Evolutionary conservation across 208 protist genomes (phyloP), one percentile per base, ranked within the genome.

Genomic region (Acanthamoeba comandoni): DNA sequence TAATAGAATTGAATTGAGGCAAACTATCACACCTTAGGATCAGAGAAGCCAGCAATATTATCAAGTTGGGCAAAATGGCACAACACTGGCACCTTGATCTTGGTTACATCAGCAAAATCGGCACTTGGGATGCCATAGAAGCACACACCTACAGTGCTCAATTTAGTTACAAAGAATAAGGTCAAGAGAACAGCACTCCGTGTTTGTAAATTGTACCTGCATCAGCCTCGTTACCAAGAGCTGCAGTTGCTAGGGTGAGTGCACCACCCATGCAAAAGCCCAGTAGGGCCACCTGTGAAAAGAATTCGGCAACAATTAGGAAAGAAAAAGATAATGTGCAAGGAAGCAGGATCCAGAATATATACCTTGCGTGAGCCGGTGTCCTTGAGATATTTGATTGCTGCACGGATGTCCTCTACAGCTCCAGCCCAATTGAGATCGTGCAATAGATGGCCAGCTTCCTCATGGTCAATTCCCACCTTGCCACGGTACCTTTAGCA

Each of bases 251-350:
- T 17, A 86, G 77, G 19, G 77, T 9, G 26, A 86, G 29, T 0
- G 77, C 77, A n/a, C 77, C 77, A 17, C 77, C 77, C 77, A 86
- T 86, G 77, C 73, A 84, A 35, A 62, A 64, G 35, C 73, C 73
- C 17, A 62, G 57, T 24, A 84, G 52, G 73, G 48, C 73, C 49
- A 84, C 73, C 55, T 62, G n/a, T 19, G 17, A 15, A 62, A 15
- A 62, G n/a, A 62, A 62, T 62, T n/a, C n/a, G n/a, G n/a, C n/a
- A n/a, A 62, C 15, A 19, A n/a, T 62, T 62, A 62, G n/a, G 17
- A n/a, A 62, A 62, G 55, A 62, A 62, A n/a, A 15, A 62, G 55
- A 15, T n/a, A 62, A 15, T 62, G 55, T 15, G 55, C 55, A n/a
- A 62, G 55, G 55, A 62, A 62, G n/a, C 55, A 62, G n/a, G n/a